Base-by-base conservation (phyloP, 2,329 filamentous ascomycete species). In the Geosmithia putterillii region DNA sequence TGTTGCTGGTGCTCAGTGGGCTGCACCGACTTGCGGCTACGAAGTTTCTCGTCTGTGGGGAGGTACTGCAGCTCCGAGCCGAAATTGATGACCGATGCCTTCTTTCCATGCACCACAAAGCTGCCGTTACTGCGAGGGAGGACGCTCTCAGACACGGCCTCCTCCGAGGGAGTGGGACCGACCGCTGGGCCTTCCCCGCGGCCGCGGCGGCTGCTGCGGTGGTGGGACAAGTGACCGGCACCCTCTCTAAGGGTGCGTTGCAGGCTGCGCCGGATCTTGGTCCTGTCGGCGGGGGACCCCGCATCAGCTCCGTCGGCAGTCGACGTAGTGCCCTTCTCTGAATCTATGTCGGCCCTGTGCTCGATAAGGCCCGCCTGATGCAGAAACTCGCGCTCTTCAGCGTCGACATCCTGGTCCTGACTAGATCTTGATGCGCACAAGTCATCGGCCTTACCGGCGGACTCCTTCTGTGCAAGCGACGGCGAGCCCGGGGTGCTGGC, bases 51-150 rank as follows among this genome's bases (percentile, higher is more conserved):
- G 47, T 90, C 85, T 0, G 79, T 73, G 1, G 81, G 74, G 62
- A 89, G 77, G 46, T 75, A 82, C 54, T 90, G 82, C 67, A 95
- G 81, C 52, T 95, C 90, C n/a, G 81, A 80, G 8, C 89, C 88
- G 57, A 98, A 94, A n/a, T 86, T 94, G 51, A 98, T 86, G 44
- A 98, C 86, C 1, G 88, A 95, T 3, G 92, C 92, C 62, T 98
- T 96, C 68, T 96, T 98, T 47, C 92, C 90, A 56, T 98, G 92
- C 4, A 98, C 81, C 4, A 92, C 94, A 60, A 98, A 98, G 53
- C 86, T 94, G 5, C 87, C 87, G 12, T 85, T 79, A 12, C 83
- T 83, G 40, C 92, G 79, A 7, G 83, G 71, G 12, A 98, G 70
- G 10, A 83, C 79, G 51, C 28, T 32, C 34, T 83, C 67, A 64